A percentile compares a stretch with the other conserved stretches of the same genome.
phyloP scores from a whole-genome alignment of 108 stramenopile genomes.

The Pinguiococcus pyrenoidosus region DNA sequence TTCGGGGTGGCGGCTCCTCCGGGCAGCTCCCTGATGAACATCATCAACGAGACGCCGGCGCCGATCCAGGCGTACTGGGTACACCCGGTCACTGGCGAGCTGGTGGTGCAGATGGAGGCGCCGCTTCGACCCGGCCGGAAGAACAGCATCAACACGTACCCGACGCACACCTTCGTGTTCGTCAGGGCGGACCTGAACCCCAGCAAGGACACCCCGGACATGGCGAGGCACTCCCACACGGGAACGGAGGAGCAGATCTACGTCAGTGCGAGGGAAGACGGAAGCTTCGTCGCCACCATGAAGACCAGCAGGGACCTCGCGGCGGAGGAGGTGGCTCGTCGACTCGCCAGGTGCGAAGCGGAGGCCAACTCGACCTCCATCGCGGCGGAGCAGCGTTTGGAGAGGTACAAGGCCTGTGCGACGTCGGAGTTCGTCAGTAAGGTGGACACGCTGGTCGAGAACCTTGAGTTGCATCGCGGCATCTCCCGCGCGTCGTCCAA shows the following conservation, averaged over 20 bases:
- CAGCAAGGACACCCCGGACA: too few species aligned
- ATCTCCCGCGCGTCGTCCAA: conserved; percentile 9
- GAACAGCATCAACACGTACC: conserved; percentile 5
- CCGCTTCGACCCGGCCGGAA: neutral
- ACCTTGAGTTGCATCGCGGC: conserved; percentile 1
- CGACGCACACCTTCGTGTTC: conserved; percentile 13
- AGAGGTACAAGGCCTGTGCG: conserved; percentile 5
- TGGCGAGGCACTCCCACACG: neutral
- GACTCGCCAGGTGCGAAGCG: neutral
- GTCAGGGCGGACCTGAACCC: conserved; percentile 1
- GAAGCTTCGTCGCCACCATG: conserved; percentile 3
- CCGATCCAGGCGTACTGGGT: too few species aligned
- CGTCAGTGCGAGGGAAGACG: neutral
- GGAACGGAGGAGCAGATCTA: conserved; percentile 3
- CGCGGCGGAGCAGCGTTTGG: neutral
- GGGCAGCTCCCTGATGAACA: too few species aligned
- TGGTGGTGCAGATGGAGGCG: conserved; percentile 13
- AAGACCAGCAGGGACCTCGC: conserved; percentile 18
- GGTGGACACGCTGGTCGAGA: conserved; percentile 4
- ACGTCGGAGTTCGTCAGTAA: conserved; percentile 4
- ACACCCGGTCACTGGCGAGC: neutral
- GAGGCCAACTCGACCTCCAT: neutral
- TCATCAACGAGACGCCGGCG: too few species aligned
- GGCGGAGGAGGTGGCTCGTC: neutral
- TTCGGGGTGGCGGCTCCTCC: too few species aligned